These are phyloP conservation scores for Sugiyamaella lignohabitans DNA, from an alignment of 805 yeast species.

Conservation along the genomic window DNA sequence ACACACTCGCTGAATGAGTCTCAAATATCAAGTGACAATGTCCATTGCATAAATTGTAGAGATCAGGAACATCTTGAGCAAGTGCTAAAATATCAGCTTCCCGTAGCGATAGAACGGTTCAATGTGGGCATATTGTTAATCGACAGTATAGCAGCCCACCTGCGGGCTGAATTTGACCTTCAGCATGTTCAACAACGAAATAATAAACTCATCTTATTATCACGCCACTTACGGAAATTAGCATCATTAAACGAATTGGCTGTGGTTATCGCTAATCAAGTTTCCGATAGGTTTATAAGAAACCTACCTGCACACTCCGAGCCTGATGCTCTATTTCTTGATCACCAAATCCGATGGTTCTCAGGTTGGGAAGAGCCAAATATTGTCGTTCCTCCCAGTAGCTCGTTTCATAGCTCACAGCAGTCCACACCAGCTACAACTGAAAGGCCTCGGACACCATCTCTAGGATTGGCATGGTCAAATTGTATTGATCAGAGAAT, in stretches of 20 bases:
- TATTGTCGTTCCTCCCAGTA: not conserved
- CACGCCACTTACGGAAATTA: conserved; percentile 43
- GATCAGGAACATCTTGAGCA: conserved; percentile 73
- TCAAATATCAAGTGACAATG: conserved; percentile 32
- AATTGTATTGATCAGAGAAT: conserved; percentile 46
- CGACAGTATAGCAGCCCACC: conserved; percentile 77
- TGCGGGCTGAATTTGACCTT: conserved; percentile 48
- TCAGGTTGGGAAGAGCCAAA: conserved; percentile 62
- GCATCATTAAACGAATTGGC: conserved; percentile 49
- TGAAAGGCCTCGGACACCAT: conserved; percentile 40
- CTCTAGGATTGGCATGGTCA: conserved; percentile 52
- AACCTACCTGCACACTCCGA: conserved; percentile 26
- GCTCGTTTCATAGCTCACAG: no score
- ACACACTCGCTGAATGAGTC: conserved; percentile 11
- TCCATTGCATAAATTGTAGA: conserved; percentile 52
- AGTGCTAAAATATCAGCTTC: conserved; percentile 62
- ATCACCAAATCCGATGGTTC: conserved; percentile 64
- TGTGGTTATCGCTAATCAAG: conserved; percentile 71
- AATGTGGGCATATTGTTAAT: conserved; percentile 54
- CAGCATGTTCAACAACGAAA: conserved; percentile 32
- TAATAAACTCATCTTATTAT: conserved; percentile 30
- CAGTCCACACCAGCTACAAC: conserved; percentile 5
- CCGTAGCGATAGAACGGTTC: conserved; percentile 41
- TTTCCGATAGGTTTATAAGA: conserved; percentile 49
- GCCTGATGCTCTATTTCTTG: conserved; percentile 39